Conservation (phyloP, 768 basidiomycete genomes). For the Asterophora lycoperdoides region DNA sequence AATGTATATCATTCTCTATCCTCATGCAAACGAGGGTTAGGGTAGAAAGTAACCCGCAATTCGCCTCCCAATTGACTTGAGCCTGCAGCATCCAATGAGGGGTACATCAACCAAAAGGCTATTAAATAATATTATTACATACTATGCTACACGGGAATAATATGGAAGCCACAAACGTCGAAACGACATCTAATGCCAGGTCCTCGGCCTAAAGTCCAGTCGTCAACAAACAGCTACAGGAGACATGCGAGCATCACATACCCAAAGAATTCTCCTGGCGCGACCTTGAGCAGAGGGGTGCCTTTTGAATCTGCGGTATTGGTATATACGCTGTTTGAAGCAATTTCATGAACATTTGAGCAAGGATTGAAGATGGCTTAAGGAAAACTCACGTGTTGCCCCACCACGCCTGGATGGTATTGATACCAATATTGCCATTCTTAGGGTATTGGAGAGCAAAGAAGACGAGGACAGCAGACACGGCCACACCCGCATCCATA, state of each 20-base stretch:
- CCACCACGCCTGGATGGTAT: conserved; percentile 63
- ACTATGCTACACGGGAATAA: no score
- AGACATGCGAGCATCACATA: conserved; percentile 12
- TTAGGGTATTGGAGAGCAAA: conserved; percentile 54
- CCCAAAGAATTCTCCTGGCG: conserved; percentile 31
- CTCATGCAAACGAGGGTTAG: no score
- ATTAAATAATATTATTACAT: no score
- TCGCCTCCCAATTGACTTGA: no score
- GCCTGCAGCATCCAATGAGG: no score
- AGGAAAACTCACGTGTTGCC: conserved; percentile 49
- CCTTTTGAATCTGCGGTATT: conserved; percentile 39
- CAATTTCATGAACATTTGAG: background rate
- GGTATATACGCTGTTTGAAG: conserved; percentile 26
- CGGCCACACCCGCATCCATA: conserved; percentile 64
- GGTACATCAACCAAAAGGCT: no score
- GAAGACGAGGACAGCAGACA: conserved; percentile 41
- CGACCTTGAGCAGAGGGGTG: conserved; percentile 30
- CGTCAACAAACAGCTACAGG: background rate
- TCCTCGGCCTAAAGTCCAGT: conserved; percentile 14
- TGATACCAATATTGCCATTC: conserved; percentile 54
- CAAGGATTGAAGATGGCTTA: background rate
- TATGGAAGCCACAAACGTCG: no score
- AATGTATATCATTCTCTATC: no score
- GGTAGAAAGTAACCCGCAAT: no score
- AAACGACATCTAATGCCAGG: conserved; percentile 5